phyloP scores from a whole-genome alignment of 306 rosid genomes.

The Dryas alaskensis region DNA sequence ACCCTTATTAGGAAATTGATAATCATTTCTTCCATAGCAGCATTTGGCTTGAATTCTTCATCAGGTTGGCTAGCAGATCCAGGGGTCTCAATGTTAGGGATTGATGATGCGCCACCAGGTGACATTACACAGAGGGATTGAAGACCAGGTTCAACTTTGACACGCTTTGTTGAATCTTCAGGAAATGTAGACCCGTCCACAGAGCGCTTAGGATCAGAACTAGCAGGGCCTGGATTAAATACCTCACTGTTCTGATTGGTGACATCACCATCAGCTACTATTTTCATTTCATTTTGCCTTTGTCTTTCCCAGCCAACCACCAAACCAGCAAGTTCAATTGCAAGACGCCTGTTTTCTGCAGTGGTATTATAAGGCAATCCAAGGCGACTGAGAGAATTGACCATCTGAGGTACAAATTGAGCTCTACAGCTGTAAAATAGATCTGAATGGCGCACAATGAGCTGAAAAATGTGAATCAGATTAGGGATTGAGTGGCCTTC shows the following conservation, averaged over 20 bases:
- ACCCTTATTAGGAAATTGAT: conserved; percentile 96
- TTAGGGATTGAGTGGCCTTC: conserved; percentile 99
- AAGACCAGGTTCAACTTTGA: conserved; percentile 96
- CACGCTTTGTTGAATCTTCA: conserved; percentile 87
- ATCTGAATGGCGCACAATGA: conserved; percentile 97
- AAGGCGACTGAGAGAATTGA: conserved; percentile 95
- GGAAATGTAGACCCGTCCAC: conserved; percentile 83
- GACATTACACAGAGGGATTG: conserved; percentile 90
- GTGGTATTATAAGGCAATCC: conserved; percentile 96
- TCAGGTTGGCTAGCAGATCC: conserved; percentile 94
- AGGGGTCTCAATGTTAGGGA: conserved; percentile 88
- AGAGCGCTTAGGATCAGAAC: conserved; percentile 66
- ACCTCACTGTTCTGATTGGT: conserved; percentile 62
- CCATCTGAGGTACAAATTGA: conserved; percentile 99
- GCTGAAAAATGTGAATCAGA: conserved; percentile 98
- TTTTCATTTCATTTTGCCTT: conserved; percentile 91
- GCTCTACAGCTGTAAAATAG: conserved; percentile 99
- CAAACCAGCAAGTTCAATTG: conserved; percentile 99
- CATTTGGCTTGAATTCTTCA: conserved; percentile 99
- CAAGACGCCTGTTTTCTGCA: conserved; percentile 92
- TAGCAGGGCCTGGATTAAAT: conserved; percentile 59
- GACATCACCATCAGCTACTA: conserved; percentile 64
- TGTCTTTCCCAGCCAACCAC: conserved; percentile 99
- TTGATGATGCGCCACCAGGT: conserved; percentile 93
- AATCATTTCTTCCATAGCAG: conserved; percentile 99